Conservation (phyloP, 768 basidiomycete species). For the Russula griseocarnosa region DNA sequence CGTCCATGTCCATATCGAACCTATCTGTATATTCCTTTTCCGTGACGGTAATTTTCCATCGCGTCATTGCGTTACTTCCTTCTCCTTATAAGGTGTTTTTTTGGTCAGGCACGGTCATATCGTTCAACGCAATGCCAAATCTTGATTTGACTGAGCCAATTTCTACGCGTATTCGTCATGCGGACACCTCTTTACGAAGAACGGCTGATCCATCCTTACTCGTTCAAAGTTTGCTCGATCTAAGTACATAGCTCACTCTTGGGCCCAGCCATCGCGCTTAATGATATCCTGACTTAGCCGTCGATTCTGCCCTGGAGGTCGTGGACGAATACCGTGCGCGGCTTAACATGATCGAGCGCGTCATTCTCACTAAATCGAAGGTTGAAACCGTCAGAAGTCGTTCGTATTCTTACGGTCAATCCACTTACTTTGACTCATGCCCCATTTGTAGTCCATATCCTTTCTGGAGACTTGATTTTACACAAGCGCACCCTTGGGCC, state of each 20-base stretch:
- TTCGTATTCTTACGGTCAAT: constrained; percentile 34
- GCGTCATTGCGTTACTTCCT: background rate
- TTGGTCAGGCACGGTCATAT: constrained; percentile 57
- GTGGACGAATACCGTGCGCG: constrained; percentile 64
- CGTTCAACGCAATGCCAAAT: constrained; percentile 47
- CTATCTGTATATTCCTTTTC: constrained; percentile 66
- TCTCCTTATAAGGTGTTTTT: background rate
- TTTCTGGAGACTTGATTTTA: constrained; percentile 68
- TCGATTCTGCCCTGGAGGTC: constrained; percentile 64
- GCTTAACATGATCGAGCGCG: constrained; percentile 57
- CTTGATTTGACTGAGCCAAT: constrained; percentile 55
- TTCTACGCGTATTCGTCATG: constrained; percentile 50
- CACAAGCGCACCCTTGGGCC: constrained; percentile 73
- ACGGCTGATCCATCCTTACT: constrained; percentile 66
- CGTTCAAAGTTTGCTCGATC: constrained; percentile 64
- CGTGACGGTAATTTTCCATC: constrained; percentile 48
- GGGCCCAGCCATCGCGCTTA: background rate
- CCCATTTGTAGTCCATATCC: constrained; percentile 56
- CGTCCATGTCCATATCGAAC: constrained; percentile 54
- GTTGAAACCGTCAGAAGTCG: constrained; percentile 57
- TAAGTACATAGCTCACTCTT: constrained; percentile 32
- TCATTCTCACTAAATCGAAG: constrained; percentile 55
- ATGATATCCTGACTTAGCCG: constrained; percentile 41
- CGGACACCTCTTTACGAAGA: constrained; percentile 53
- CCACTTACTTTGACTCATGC: background rate